Evolutionary conservation across 257 asterid species (phyloP), one percentile per base, ranked within the genome.

Genomic region (Solanum peruvianum): DNA sequence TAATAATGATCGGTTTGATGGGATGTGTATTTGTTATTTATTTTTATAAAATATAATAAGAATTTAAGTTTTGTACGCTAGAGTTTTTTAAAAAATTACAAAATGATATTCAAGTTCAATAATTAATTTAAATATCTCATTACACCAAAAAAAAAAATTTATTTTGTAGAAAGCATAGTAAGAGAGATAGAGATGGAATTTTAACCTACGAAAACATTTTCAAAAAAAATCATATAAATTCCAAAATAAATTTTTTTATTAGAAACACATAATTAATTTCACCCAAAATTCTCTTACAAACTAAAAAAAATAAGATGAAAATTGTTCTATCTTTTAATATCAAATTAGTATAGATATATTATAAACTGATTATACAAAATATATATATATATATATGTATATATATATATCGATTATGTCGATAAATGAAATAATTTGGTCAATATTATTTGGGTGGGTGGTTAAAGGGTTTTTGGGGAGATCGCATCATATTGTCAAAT

Each of bases 401-500:
- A 4, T 60, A 23, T 23, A 60, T 7, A 60, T n/a, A 23, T 62
- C 3, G 2, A 64, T 64, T 11, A 25, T 4, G 20, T 69, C 37
- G n/a, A 10, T 52, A 58, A 18, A 2, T 83, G 6, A 62, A 58
- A 70, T 41, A 25, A 84, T 25, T 27, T n/a, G 3, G 1, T 15
- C 42, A 66, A 14, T 39, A 14, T 25, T 7, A 3, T 12, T 83
- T 39, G 31, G 10, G n/a, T 52, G 11, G 29, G 21, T 15, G 16
- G 44, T 33, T 33, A 33, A 33, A 42, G 41, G 56, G 58, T 20
- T 4, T 58, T 23, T 6, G 16, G 31, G 70, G 70, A 66, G 27
- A 84, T 64, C 39, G 29, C 39, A 62, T 31, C 41, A 84, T 67
- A 25, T 67, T 89, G 96, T 92, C 92, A 89, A 88, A 92, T 93